Base-by-base conservation (phyloP, 192 early-diverging fungal genomes). In the Backusella luteola region DNA sequence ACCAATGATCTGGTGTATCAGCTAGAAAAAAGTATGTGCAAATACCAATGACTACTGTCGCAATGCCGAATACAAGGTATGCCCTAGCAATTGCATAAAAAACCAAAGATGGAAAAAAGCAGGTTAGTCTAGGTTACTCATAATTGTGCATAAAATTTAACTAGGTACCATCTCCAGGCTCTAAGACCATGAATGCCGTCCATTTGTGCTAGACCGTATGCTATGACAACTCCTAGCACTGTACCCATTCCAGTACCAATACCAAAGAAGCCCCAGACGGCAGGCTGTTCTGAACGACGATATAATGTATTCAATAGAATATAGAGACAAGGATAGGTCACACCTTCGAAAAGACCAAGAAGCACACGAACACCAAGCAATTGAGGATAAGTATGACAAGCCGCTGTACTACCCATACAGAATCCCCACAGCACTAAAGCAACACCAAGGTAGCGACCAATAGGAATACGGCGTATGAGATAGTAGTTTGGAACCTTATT, bases 151-250 rank as follows among this genome's bases (percentile, higher is more conserved):
- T 19, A 63, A 52, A 32, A 26, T 56, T 42, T 15, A 12, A 34
- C 4, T 19, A 72, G 7, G 17, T 76, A 76, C 78, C 78, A 79
- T 75, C 74, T 49, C 78, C 78, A 79, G n/a, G 78, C 73, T 23
- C 42, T 56, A 11, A 42, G 36, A 17, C 56, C 69, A 17, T 12
- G 1, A 11, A 71, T n/a, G 4, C 68, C 68, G 1, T 69, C 73
- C 72, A 79, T 75, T 3, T 66, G 42, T 29, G 59, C 32, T 4
- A 79, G 42, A 67, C 68, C 78, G 49, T 69, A 71, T 15, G 52
- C 66, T 14, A 73, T 34, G 4, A 67, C 53, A 35, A 53, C 56
- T 5, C 78, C 78, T 32, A 79, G 29, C 9, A 69, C 38, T 15
- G 67, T 44, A n/a, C 75, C 75, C 21, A 71, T 14, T 15, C 78